Percentiles rank a stretch among this genome's conserved stretches.
Evolutionary conservation across 2,329 filamentous ascomycete species (phyloP).

Genomic region (Akanthomyces dipterigenus): DNA sequence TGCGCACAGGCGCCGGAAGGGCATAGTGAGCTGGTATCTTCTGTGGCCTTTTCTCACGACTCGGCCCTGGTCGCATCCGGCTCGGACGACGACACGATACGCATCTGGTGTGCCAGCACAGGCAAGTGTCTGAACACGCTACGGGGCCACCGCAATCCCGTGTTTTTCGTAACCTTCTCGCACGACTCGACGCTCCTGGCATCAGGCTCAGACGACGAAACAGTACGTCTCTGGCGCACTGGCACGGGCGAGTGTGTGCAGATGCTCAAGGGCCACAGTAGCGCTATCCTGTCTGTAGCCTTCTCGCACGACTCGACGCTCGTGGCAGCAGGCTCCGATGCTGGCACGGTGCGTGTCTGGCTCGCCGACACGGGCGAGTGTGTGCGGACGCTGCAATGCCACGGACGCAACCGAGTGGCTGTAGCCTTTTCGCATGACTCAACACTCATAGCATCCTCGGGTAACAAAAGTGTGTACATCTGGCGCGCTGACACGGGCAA

Average conservation of each 20-base stretch:
- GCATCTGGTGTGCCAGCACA: background rate
- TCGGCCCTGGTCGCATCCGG: background rate
- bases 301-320: background rate
- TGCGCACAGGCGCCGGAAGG: background rate
- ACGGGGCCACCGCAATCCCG: background rate
- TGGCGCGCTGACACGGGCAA: background rate
- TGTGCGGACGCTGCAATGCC: background rate
- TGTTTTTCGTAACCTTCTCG: background rate
- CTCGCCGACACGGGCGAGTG: background rate
- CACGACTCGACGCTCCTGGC: background rate
- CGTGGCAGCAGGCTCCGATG: background rate
- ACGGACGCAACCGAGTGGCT: background rate
- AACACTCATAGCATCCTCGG: background rate
- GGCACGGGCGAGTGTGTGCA: background rate
- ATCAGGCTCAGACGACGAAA: background rate
- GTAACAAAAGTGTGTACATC: background rate
- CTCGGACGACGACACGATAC: background rate
- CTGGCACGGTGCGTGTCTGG: background rate
- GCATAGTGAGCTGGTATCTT: too few species aligned
- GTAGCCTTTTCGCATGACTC: background rate
- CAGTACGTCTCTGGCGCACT: background rate
- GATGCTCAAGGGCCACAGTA: background rate
- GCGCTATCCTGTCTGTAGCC: background rate
- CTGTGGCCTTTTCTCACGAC: background rate
- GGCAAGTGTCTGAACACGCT: background rate